phyloP scores from a whole-genome alignment of 1,284 basidiomycete species.

The Ceratobasidium sp. region DNA sequence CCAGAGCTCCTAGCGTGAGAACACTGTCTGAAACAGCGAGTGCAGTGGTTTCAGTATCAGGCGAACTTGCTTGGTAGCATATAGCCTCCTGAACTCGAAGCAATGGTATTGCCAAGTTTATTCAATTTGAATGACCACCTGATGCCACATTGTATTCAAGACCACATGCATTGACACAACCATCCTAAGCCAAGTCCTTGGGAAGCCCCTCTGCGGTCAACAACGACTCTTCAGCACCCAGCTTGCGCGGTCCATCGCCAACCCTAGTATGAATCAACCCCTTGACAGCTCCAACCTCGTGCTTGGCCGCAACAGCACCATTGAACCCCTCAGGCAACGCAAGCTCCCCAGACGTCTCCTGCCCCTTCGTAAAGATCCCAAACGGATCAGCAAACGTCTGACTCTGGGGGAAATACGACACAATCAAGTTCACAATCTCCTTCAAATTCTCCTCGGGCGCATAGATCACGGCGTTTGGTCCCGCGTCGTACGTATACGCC shows the following conservation, averaged over 20 bases:
- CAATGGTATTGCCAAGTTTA: no score
- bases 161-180: background rate
- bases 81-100: no score
- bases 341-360: conserved; percentile 55
- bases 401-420: conserved; percentile 86
- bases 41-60: background rate
- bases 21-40: background rate
- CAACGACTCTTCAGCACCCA: conserved; percentile 69
- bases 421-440: conserved; percentile 80
- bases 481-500: conserved; percentile 98
- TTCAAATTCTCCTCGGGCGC: conserved; percentile 81
- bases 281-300: conserved; percentile 83
- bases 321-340: conserved; percentile 78
- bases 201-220: conserved; percentile 72
- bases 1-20: background rate
- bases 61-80: no score
- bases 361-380: conserved; percentile 63
- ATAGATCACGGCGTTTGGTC: conserved; percentile 99
- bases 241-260: conserved; percentile 86
- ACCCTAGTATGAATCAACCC: conserved; percentile 90
- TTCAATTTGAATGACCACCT: no score
- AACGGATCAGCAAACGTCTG: conserved; percentile 83
- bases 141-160: no score
- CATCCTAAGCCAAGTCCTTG: conserved; percentile 35
- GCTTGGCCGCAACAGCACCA: conserved; percentile 77